Evolutionary conservation across 768 basidiomycete genomes (phyloP).

Genomic region (Leccinum obscurum): DNA sequence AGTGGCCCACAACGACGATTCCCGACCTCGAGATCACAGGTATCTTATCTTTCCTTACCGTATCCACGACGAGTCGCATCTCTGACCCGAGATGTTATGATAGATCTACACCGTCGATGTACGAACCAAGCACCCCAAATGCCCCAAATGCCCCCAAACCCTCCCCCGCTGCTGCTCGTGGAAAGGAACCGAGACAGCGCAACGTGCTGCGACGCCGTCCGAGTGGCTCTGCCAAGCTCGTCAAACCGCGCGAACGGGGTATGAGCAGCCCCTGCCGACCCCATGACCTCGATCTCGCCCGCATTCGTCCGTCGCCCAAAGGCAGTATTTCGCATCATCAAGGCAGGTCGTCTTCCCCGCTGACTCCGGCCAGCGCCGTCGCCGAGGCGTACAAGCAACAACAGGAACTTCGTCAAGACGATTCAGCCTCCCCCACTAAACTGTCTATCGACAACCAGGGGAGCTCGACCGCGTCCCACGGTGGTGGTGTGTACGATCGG

Average conservation of each 20-base stretch:
- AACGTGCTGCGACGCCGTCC: constrained; percentile 35
- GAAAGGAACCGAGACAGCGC: constrained; percentile 23
- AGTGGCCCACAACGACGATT: not conserved
- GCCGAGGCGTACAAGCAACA: constrained; percentile 47
- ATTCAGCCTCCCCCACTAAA: constrained; percentile 12
- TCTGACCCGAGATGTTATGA: not conserved
- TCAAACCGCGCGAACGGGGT: constrained; percentile 16
- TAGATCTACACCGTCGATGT: constrained; percentile 23
- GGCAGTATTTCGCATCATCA: not conserved
- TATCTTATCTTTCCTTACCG: not conserved
- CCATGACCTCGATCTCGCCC: not conserved
- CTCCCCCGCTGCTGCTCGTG: not conserved
- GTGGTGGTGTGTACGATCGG: constrained; percentile 12
- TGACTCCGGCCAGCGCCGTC: constrained; percentile 49
- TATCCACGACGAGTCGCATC: not conserved
- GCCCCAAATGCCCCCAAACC: constrained; percentile 4
- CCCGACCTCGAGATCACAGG: constrained; percentile 1
- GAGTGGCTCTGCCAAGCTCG: constrained; percentile 27
- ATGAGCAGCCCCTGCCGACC: constrained; percentile 10
- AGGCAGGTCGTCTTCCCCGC: constrained; percentile 5
- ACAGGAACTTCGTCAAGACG: constrained; percentile 33
- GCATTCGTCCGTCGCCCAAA: not conserved
- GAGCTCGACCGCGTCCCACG: constrained; percentile 8
- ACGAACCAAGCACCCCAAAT: constrained; percentile 11
- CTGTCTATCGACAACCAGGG: constrained; percentile 30